Evolutionary conservation across 2,329 filamentous ascomycete genomes (phyloP).

Genomic region (Didymella pinodella): DNA sequence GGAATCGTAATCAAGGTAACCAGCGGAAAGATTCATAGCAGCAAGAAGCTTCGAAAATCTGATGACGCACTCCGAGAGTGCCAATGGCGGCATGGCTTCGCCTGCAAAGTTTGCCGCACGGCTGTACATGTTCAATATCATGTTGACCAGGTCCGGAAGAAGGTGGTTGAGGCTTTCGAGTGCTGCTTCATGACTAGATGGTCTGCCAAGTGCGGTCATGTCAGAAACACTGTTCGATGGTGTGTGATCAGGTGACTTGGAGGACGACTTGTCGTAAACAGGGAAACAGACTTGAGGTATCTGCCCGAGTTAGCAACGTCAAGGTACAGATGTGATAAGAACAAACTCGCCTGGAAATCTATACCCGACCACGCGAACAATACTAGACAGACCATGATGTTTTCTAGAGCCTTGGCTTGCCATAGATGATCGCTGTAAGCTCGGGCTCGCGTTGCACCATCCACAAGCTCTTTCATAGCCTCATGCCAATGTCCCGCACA

Average conservation of each 20-base stretch:
- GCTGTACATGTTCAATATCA: constrained; percentile 76
- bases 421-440: constrained; percentile 91
- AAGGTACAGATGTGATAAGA: neutral
- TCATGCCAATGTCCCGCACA: constrained; percentile 90
- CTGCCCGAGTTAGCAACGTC: constrained; percentile 40
- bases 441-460: constrained; percentile 79
- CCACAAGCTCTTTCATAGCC: constrained; percentile 81
- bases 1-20: constrained; percentile 67
- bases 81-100: constrained; percentile 74
- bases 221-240: constrained; percentile 51
- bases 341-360: constrained; percentile 73
- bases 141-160: constrained; percentile 77
- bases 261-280: constrained; percentile 56
- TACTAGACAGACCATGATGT: constrained; percentile 81
- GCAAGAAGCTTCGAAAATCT: constrained; percentile 75
- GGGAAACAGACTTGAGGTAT: constrained; percentile 64
- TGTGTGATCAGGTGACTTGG: constrained; percentile 54
- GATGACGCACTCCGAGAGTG: constrained; percentile 76
- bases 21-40: constrained; percentile 70
- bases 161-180: constrained; percentile 62
- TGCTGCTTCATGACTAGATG: constrained; percentile 51
- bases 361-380: constrained; percentile 84
- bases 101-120: constrained; percentile 68
- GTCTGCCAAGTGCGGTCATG: constrained; percentile 52
- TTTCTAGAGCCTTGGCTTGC: constrained; percentile 94